Evolutionary conservation across 306 rosid species (phyloP).

Genomic region (peach (Prunus persica)): Prunus_persica_NCBIv2 NC_034010.1:30232501-30233000

Average conservation of each 20-base stretch:
- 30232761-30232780: constrained; percentile 94
- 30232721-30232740: not conserved
- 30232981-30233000: not conserved
- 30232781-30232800: constrained; percentile 96
- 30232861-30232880: not conserved
- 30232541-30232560: not conserved
- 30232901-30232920: not conserved
- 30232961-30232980: not conserved
- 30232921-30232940: not conserved
- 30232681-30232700: not conserved
- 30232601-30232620: not conserved
- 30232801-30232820: constrained; percentile 92
- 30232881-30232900: not conserved
- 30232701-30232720: constrained; percentile 2
- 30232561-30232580: not conserved
- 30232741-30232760: constrained; percentile 95
- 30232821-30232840: constrained; percentile 67
- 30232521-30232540: not conserved
- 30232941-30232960: not conserved
- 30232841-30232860: not conserved
- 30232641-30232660: not conserved
- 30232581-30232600: not conserved
- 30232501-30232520: not conserved
- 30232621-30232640: not conserved
- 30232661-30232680: not conserved